These are phyloP conservation scores for Talaromyces piceae DNA, from an alignment of 2,329 filamentous ascomycete species.

Conservation along the genomic window DNA sequence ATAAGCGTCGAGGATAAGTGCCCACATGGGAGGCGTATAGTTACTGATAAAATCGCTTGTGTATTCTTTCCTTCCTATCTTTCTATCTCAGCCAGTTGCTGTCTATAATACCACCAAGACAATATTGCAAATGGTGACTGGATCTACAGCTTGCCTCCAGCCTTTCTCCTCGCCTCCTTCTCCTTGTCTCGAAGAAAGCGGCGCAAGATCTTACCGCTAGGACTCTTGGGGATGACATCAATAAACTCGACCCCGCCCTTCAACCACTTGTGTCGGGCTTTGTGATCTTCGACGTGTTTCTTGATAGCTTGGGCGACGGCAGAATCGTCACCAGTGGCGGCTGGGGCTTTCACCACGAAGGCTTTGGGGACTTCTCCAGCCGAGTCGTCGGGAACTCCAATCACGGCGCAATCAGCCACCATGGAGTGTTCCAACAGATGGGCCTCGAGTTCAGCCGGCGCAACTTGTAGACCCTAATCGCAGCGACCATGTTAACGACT, in stretches of 20 bases:
- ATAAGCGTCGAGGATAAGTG: neutral
- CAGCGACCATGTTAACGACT: conserved; percentile 5
- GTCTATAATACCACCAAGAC: too few relatives aligned
- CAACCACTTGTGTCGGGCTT: conserved; percentile 56
- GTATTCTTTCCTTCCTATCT: too few relatives aligned
- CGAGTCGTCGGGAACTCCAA: conserved; percentile 59
- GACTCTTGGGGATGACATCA: conserved; percentile 53
- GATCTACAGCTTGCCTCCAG: conserved; percentile 59
- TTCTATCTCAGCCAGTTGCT: too few relatives aligned
- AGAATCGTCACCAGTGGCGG: conserved; percentile 47
- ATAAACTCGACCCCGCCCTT: conserved; percentile 54
- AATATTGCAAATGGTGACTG: too few relatives aligned
- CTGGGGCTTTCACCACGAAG: conserved; percentile 53
- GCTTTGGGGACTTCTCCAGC: conserved; percentile 59
- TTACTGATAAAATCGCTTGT: too few relatives aligned
- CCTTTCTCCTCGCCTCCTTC: conserved; percentile 56
- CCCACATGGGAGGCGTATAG: conserved; percentile 1
- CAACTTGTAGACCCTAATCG: conserved; percentile 76
- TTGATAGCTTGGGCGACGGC: conserved; percentile 45
- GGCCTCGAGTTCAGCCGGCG: conserved; percentile 74
- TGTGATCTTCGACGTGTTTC: conserved; percentile 54
- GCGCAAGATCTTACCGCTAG: conserved; percentile 56
- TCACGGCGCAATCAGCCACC: conserved; percentile 73
- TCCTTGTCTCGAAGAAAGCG: conserved; percentile 66
- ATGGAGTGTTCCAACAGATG: conserved; percentile 66